Evolutionary conservation across 192 early-diverging fungal genomes (phyloP), one percentile per base, ranked within the genome.

Genomic region (Umbelopsis sp.): DNA sequence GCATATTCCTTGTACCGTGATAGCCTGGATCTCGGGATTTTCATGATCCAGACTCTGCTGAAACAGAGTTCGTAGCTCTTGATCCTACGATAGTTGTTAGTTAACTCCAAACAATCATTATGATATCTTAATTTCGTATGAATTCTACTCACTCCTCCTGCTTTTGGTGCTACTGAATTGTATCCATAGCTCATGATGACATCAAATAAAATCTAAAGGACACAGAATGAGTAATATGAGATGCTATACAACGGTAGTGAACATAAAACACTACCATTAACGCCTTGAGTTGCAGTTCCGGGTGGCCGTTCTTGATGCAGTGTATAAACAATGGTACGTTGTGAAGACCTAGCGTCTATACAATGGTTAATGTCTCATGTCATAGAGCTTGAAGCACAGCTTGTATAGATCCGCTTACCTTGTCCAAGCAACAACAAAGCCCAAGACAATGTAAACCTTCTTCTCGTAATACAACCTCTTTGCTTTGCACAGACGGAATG

Each of bases 391-490:
- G 34, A 32, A 38, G 1, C 7, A 1, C 31, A 71, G 11, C 31
- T 22, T 24, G 17, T 8, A 32, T 22, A 34, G 9, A 45, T 21
- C 62, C 24, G 29, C 52, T 43, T 73, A 88, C 87, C 69, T 89
- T 89, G 75, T 96, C 94, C 34, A 94, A 74, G 20, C 87, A 77
- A 73, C 94, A 96, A 66, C 85, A 85, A 31, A 96, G 84, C 14
- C 91, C 92, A 59, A 96, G 83, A 71, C 94, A 96, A 62, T 95
- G 90, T 36, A 96, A 81, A 26, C 92, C 94, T 44, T 90, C 85
- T 75, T 93, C 91, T 45, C 91, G 87, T 34, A 95, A 71, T 4
- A 90, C 76, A 12, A 84, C 80, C 51, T 94, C 91, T 2, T 80
- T 77, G 73, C 83, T 86, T 80, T 87, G 85, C 24, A 94, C 82